A percentile compares a stretch with the other conserved stretches of the same genome.
These are phyloP conservation scores for Eremothecium coryli DNA, from an alignment of 1,139 yeast genomes.

Conservation along the genomic window DNA sequence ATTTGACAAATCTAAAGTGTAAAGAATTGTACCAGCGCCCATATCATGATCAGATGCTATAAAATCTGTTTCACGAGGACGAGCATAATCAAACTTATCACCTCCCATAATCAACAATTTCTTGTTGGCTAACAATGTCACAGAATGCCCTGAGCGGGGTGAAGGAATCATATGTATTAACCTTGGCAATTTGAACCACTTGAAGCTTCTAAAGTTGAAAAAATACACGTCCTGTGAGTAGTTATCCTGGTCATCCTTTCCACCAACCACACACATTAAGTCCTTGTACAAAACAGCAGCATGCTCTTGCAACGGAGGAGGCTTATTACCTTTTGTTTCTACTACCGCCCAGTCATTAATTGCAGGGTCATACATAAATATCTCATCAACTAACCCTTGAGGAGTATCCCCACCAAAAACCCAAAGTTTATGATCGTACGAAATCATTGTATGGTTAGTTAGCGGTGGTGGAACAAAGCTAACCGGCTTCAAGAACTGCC, in stretches of 20 bases:
- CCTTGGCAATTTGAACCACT: conserved; percentile 62
- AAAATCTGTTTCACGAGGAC: conserved; percentile 37
- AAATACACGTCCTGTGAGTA: conserved; percentile 62
- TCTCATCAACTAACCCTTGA: conserved; percentile 60
- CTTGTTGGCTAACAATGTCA: conserved; percentile 58
- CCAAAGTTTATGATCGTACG: conserved; percentile 70
- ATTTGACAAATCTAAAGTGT: conserved; percentile 46
- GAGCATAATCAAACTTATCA: conserved; percentile 54
- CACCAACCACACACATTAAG: conserved; percentile 80
- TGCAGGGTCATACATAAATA: conserved; percentile 74
- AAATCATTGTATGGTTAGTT: conserved; percentile 83
- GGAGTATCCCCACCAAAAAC: conserved; percentile 94
- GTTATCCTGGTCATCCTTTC: conserved; percentile 69
- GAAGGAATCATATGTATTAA: conserved; percentile 52
- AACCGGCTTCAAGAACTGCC: conserved; percentile 64
- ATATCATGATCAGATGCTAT: conserved; percentile 42
- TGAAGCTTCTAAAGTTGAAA: conserved; percentile 62
- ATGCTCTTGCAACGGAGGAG: conserved; percentile 89
- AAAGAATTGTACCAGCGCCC: conserved; percentile 51
- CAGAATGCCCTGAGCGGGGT: conserved; percentile 89
- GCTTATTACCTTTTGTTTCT: conserved; percentile 50
- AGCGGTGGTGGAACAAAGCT: conserved; percentile 70
- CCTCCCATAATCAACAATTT: conserved; percentile 88
- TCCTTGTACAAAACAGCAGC: conserved; percentile 75
- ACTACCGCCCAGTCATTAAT: conserved; percentile 50